Evolutionary conservation across 371 early-diverging fungal species (phyloP).

Genomic region (Apophysomyces variabilis): DNA sequence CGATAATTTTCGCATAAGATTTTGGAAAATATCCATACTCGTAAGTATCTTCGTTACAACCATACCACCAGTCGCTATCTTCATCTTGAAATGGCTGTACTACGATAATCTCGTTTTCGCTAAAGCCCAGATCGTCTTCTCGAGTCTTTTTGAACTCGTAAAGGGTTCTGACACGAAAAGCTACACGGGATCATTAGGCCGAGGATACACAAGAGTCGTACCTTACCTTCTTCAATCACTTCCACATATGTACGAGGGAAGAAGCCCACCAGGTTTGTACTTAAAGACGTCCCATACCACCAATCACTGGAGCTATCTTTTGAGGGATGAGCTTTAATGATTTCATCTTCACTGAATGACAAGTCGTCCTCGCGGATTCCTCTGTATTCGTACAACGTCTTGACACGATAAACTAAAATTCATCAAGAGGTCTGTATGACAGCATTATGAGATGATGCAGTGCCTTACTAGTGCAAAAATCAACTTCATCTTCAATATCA

Average conservation of each 20-base stretch:
- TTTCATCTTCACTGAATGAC: constrained; percentile 47
- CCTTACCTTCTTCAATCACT: constrained; percentile 48
- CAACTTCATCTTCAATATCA: constrained; percentile 55
- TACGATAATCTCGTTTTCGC: constrained; percentile 46
- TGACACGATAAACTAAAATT: constrained; percentile 46
- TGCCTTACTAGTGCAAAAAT: constrained; percentile 47
- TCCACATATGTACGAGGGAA: constrained; percentile 55
- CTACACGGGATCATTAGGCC: constrained; percentile 19
- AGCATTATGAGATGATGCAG: not conserved
- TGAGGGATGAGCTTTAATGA: constrained; percentile 57
- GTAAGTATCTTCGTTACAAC: constrained; percentile 44
- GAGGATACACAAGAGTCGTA: not conserved
- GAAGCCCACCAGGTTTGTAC: constrained; percentile 40
- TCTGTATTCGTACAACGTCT: constrained; percentile 49
- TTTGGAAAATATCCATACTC: constrained; percentile 48
- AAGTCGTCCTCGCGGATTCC: constrained; percentile 56
- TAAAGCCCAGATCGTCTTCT: constrained; percentile 51
- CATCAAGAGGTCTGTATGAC: not conserved
- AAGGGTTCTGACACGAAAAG: constrained; percentile 50
- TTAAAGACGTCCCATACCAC: constrained; percentile 51
- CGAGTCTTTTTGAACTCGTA: constrained; percentile 46
- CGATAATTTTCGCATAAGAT: constrained; percentile 41
- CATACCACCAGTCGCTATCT: constrained; percentile 52
- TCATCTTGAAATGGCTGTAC: constrained; percentile 59
- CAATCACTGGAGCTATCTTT: constrained; percentile 53